Conservation (phyloP, 441 rosid species). For the Gossypium schwendimanii region DNA sequence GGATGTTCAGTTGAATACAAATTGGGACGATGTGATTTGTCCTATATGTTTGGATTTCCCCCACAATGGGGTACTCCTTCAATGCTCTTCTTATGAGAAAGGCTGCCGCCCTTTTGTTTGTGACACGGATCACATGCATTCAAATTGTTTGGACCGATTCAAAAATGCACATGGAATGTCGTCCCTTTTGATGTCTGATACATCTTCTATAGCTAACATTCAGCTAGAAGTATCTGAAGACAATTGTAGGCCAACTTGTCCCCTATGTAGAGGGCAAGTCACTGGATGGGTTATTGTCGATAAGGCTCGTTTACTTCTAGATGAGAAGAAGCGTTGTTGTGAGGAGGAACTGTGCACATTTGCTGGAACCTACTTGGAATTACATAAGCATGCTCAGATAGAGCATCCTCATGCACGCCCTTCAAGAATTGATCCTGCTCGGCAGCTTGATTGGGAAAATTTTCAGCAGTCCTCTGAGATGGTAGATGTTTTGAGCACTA, state of each 20-base stretch:
- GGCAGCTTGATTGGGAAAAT: conserved; percentile 93
- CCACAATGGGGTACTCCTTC: conserved; percentile 85
- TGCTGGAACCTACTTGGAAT: conserved; percentile 61
- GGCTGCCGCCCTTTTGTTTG: conserved; percentile 89
- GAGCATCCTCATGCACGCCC: conserved; percentile 90
- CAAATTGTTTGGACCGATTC: conserved; percentile 88
- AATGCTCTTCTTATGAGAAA: conserved; percentile 67
- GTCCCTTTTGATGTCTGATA: conserved; percentile 43
- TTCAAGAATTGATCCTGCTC: conserved; percentile 82
- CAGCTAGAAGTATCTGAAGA: conserved; percentile 35
- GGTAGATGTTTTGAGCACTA: conserved; percentile 90
- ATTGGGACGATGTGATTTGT: conserved; percentile 73
- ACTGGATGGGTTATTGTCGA: conserved; percentile 75
- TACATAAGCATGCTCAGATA: conserved; percentile 57
- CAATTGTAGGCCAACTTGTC: conserved; percentile 56
- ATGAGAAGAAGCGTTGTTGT: conserved; percentile 49
- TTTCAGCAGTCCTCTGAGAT: conserved; percentile 97
- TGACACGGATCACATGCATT: conserved; percentile 77
- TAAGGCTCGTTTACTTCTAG: conserved; percentile 60
- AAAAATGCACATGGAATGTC: conserved; percentile 64
- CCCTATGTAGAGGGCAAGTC: conserved; percentile 90
- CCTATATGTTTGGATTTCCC: conserved; percentile 94
- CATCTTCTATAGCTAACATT: conserved; percentile 20
- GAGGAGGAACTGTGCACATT: conserved; percentile 64
- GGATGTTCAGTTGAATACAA: conserved; percentile 46